Percentiles rank a stretch among this genome's conserved stretches.
These are phyloP conservation scores for Fusarium sp. DNA, from an alignment of 2,329 filamentous ascomycete species.

Conservation along the genomic window DNA sequence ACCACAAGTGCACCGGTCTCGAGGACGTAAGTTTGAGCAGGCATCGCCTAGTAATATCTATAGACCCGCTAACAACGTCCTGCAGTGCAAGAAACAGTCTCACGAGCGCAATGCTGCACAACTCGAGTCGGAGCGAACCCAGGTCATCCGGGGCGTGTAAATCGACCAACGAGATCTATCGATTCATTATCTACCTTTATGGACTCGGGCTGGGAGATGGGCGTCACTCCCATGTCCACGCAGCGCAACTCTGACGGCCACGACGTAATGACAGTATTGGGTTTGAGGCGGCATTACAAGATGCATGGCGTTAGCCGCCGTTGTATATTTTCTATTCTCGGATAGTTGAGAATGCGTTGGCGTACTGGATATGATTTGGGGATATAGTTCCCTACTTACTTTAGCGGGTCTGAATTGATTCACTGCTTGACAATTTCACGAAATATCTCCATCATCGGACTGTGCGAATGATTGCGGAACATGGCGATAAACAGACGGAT, in stretches of 20 bases:
- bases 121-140: constrained; percentile 91
- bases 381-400: constrained; percentile 35
- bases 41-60: neutral
- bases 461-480: constrained; percentile 8
- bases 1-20: constrained; percentile 91
- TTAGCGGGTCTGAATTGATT: constrained; percentile 46
- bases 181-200: neutral
- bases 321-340: constrained; percentile 46
- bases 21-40: constrained; percentile 78
- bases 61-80: constrained; percentile 14
- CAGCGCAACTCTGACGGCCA: constrained; percentile 43
- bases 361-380: constrained; percentile 48
- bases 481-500: constrained; percentile 17
- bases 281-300: constrained; percentile 38
- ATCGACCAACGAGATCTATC: constrained; percentile 13
- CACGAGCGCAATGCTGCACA: constrained; percentile 95
- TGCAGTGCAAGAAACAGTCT: constrained; percentile 93
- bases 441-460: constrained; percentile 4
- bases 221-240: constrained; percentile 39
- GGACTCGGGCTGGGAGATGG: constrained; percentile 30
- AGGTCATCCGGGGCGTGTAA: constrained; percentile 93
- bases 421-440: constrained; percentile 32
- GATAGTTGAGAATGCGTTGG: constrained; percentile 46
- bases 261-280: constrained; percentile 48
- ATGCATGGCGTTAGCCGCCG: constrained; percentile 44